A percentile compares a stretch with the other conserved stretches of the same genome.
Conservation (phyloP, 768 basidiomycete species). For the Boletus reticuloceps region DNA sequence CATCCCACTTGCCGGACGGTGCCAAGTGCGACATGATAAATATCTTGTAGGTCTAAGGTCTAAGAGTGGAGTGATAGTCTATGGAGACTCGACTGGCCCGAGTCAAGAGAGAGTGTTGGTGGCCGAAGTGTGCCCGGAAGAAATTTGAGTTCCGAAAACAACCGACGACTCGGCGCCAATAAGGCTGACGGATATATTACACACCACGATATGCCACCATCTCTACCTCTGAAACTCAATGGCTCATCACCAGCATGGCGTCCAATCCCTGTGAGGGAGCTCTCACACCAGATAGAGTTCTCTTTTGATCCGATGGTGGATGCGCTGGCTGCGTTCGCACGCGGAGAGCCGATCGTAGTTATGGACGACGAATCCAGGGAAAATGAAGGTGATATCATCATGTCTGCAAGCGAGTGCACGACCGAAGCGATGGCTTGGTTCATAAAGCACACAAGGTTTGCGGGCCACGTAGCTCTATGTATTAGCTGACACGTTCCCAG, state of each 20-base stretch:
- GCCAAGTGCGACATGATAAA: slow-evolving; percentile 47
- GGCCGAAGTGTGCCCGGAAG: too few relatives aligned
- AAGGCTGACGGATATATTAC: too few relatives aligned
- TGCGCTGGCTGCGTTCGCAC: slow-evolving; percentile 70
- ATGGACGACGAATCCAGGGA: slow-evolving; percentile 97
- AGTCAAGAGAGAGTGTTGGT: too few relatives aligned
- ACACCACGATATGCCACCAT: neutral
- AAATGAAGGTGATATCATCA: slow-evolving; percentile 96
- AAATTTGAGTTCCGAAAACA: too few relatives aligned
- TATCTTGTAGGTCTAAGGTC: too few relatives aligned
- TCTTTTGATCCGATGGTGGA: slow-evolving; percentile 79
- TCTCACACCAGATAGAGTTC: slow-evolving; percentile 38
- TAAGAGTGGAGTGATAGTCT: too few relatives aligned
- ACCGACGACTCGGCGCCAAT: too few relatives aligned
- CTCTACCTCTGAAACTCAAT: slow-evolving; percentile 9
- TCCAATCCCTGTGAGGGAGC: slow-evolving; percentile 20
- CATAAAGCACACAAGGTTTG: slow-evolving; percentile 92
- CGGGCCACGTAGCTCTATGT: neutral
- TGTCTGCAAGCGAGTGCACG: slow-evolving; percentile 78
- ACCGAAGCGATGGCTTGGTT: slow-evolving; percentile 99
- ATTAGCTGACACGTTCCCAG: slow-evolving; percentile 41
- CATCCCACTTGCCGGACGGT: slow-evolving; percentile 67
- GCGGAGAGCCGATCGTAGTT: slow-evolving; percentile 91
- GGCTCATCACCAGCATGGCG: slow-evolving; percentile 16
- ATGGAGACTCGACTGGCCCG: too few relatives aligned